Conservation (phyloP, 75 land plant genomes). For the Pinus tabuliformis region DNA sequence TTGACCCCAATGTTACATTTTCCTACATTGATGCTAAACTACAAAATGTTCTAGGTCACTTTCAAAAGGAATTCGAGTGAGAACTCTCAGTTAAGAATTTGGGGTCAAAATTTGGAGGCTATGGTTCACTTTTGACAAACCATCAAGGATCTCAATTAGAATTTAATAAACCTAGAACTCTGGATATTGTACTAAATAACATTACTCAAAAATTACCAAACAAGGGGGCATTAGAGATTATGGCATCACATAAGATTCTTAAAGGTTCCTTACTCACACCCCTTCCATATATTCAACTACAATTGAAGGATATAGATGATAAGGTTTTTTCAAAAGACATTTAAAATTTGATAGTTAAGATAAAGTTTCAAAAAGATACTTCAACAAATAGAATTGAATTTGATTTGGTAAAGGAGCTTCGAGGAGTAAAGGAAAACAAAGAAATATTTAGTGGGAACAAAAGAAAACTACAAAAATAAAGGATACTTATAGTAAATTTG, state of each 20-base stretch:
- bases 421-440: conserved; percentile 16
- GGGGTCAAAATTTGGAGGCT: too few species aligned
- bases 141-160: too few species aligned
- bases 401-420: conserved; percentile 5
- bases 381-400: conserved; percentile 3
- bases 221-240: conserved; percentile 21
- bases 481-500: conserved; percentile 1
- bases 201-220: too few species aligned
- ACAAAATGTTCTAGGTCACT: too few species aligned
- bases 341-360: neutral
- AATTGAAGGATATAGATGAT: conserved; percentile 27
- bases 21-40: too few species aligned
- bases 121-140: too few species aligned
- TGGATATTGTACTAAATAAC: too few species aligned
- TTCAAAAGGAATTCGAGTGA: too few species aligned
- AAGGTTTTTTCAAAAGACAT: neutral
- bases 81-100: too few species aligned
- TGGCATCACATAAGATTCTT: conserved; percentile 61
- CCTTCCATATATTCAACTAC: conserved; percentile 38
- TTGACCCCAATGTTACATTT: too few species aligned
- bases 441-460: conserved; percentile 12
- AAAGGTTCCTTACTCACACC: conserved; percentile 63
- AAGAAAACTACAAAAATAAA: neutral
- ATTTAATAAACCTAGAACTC: too few species aligned
- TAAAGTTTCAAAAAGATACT: neutral